Evolutionary conservation across 345 rosid genomes (phyloP), one percentile per base, ranked within the genome.

Genomic region (Populus euphratica): DNA sequence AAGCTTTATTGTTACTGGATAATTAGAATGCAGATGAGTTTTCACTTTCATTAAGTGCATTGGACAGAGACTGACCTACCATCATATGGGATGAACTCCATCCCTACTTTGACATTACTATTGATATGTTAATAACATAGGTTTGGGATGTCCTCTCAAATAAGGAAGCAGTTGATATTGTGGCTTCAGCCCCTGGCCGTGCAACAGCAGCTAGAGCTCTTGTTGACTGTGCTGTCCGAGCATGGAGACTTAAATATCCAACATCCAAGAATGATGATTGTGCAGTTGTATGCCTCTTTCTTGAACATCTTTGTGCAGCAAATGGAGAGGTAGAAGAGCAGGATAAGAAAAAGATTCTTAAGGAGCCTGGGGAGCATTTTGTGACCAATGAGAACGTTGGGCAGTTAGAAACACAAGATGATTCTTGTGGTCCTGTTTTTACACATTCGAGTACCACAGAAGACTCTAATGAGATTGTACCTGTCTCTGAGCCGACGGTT

Each of bases 111-210:
- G 65, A 10, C 3, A 21, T 43, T 16, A 43, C 12, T 27, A 4
- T 63, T 39, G 39, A 25, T 20, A 56, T 49, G 39, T 39, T 44
- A 12, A 38, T 49, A 52, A 68, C 50, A 49, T 84, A 91, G 98
- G 91, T 95, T 73, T 95, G 99, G 99, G 99, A 95, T 82, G 98
- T 93, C 75, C 88, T 95, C 20, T 91, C 98, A 23, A 95, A 95
- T 73, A 93, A 91, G 85, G 99, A 95, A 84, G 99, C 94, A 59
- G 84, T 95, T 1, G 98, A 95, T 63, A 81, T 95, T 38, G 90
- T 95, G 62, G 93, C 98, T 12, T 89, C 96, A 62, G 98, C 99
- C 47, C 98, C 98, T 36, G 86, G 92, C 23, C 88, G 74, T 38
- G 79, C 87, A 39, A 90, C 97, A 77, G 98, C 97, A 35, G 96